Base-by-base conservation (phyloP, 306 rosid species). In the Fagus sylvatica region DNA sequence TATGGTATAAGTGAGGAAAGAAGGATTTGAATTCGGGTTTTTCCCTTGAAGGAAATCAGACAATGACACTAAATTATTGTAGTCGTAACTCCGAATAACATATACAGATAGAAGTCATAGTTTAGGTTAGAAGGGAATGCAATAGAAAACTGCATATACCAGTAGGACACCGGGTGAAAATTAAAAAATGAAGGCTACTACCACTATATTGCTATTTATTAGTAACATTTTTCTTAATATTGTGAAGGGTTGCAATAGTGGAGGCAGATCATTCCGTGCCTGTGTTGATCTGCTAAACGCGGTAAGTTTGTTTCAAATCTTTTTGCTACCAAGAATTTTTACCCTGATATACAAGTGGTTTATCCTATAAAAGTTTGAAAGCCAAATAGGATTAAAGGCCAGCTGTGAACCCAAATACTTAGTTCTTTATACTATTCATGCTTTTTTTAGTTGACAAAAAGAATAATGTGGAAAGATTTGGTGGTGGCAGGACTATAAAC, bases 211-310 rank as follows among this genome's bases (percentile, higher is more conserved):
- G 19, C 2, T 43, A 43, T 3, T 37, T 65, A 2, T 12, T 60
- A 11, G 4, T 65, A 37, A 16, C 40, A 6, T 42, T 10, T 8
- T 15, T 16, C 42, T 60, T 12, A 51, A 43, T 54, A 37, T 7
- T 4, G 19, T 73, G 74, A 70, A 84, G 91, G 85, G 70, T 48
- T 87, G 91, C 87, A 87, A 82, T 49, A 87, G 89, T 2, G 89
- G 89, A 61, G 91, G 87, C 66, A 80, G 89, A 78, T 71, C 79
- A 61, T 77, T 48, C 10, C 86, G 74, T 43, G 89, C 89, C 39
- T 82, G 80, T 60, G 72, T 82, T 15, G 85, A 87, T 43, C 81
- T 85, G 72, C 87, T 80, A n/a, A 85, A 82, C 37, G 80, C 68
- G 16, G 89, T 85, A 74, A 75, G 79, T 70, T 69, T 39, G 1